Conservation (phyloP, 2,329 filamentous ascomycete species). For the Tolypocladium cylindrosporum region DNA sequence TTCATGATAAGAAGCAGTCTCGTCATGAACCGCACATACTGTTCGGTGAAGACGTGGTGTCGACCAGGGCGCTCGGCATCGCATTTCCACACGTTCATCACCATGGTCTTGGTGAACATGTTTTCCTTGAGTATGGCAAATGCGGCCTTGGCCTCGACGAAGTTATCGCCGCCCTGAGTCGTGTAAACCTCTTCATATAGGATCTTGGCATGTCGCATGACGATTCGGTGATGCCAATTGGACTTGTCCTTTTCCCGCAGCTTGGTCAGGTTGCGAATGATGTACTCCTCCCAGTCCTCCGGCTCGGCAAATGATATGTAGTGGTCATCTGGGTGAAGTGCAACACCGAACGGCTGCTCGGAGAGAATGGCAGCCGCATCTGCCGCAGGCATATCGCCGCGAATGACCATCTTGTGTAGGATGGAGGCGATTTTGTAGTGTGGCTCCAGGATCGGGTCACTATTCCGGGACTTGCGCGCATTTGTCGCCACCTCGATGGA, state of each 20-base stretch:
- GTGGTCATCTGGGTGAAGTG: slow-evolving; percentile 20
- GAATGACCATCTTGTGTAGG: slow-evolving; percentile 67
- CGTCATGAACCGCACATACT: slow-evolving; percentile 77
- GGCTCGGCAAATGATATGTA: slow-evolving; percentile 25
- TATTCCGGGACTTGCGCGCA: slow-evolving; percentile 45
- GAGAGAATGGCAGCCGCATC: slow-evolving; percentile 43
- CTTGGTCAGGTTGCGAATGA: slow-evolving; percentile 40
- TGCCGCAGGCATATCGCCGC: slow-evolving; percentile 34
- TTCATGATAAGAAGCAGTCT: slow-evolving; percentile 62
- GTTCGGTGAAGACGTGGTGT: slow-evolving; percentile 85
- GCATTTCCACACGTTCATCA: slow-evolving; percentile 90
- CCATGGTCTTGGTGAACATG: slow-evolving; percentile 89
- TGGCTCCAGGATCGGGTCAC: slow-evolving; percentile 77
- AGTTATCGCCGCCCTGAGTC: slow-evolving; percentile 30
- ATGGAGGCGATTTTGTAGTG: slow-evolving; percentile 85
- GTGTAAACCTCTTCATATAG: slow-evolving; percentile 35
- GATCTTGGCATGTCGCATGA: slow-evolving; percentile 57
- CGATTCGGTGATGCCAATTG: slow-evolving; percentile 92
- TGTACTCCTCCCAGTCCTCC: slow-evolving; percentile 51
- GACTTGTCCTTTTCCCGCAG: slow-evolving; percentile 71
- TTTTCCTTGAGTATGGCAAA: slow-evolving; percentile 63
- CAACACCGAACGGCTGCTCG: slow-evolving; percentile 41
- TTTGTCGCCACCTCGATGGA: slow-evolving; percentile 39
- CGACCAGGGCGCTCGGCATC: slow-evolving; percentile 74
- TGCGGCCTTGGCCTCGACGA: slow-evolving; percentile 65